phyloP scores from a whole-genome alignment of 805 yeast species.

The Yarrowia keelungensis region DNA sequence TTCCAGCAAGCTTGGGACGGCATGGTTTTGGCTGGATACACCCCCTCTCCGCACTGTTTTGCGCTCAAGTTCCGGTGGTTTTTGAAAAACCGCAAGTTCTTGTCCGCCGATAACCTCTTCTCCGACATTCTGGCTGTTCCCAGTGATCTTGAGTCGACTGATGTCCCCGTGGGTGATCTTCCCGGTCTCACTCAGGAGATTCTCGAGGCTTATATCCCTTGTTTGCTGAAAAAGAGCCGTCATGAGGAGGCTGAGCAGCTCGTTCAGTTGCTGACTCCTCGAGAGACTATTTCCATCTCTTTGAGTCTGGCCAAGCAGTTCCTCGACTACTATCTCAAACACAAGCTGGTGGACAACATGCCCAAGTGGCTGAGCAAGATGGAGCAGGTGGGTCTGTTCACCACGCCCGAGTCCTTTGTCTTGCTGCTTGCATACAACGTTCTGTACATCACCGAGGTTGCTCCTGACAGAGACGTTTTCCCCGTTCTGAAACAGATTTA shows the following conservation, averaged over 20 bases:
- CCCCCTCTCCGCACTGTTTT: conserved; percentile 13
- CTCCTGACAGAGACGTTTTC: neutral
- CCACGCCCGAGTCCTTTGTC: conserved; percentile 38
- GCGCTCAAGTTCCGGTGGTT: conserved; percentile 9
- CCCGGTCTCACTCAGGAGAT: conserved; percentile 29
- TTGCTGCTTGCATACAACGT: conserved; percentile 19
- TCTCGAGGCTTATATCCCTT: conserved; percentile 16
- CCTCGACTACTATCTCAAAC: conserved; percentile 12
- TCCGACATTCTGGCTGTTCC: conserved; percentile 15
- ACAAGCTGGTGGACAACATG: conserved; percentile 9
- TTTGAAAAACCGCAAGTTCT: neutral
- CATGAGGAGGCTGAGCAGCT: conserved; percentile 33
- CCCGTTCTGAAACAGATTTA: conserved; percentile 28
- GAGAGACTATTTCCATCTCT: conserved; percentile 5
- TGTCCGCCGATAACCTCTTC: conserved; percentile 10
- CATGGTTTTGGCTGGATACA: conserved; percentile 22
- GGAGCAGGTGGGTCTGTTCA: conserved; percentile 28
- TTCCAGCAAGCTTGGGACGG: conserved; percentile 32
- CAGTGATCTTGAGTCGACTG: neutral
- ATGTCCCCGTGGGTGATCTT: neutral
- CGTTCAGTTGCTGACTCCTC: conserved; percentile 4
- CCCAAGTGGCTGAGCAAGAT: conserved; percentile 25
- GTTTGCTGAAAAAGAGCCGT: conserved; percentile 2
- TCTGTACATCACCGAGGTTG: conserved; percentile 18
- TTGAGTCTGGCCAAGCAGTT: neutral